A percentile compares a stretch with the other conserved stretches of the same genome.
Evolutionary conservation across 2,329 filamentous ascomycete genomes (phyloP).

Genomic region (Alternaria postmessia): DNA sequence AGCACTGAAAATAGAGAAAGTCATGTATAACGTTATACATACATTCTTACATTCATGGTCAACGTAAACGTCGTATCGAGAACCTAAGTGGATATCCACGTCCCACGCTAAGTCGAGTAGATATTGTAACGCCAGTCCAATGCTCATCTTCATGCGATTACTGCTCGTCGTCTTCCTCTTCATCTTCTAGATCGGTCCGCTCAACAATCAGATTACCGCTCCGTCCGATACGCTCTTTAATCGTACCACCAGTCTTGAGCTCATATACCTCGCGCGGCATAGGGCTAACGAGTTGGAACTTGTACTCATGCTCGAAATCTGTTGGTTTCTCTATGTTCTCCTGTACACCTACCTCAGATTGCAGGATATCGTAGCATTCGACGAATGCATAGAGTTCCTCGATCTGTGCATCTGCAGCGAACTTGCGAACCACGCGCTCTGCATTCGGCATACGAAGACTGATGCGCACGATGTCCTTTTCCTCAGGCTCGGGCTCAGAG

Average conservation of each 20-base stretch:
- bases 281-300: constrained; percentile 84
- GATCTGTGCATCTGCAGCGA: constrained; percentile 72
- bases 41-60: background rate
- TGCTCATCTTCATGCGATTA: constrained; percentile 1
- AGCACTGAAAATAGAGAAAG: background rate
- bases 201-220: constrained; percentile 93
- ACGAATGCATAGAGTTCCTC: constrained; percentile 97
- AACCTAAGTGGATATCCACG: background rate
- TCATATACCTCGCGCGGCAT: constrained; percentile 86
- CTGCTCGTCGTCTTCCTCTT: constrained; percentile 55
- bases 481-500: constrained; percentile 70
- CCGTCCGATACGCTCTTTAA: constrained; percentile 77
- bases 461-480: constrained; percentile 76
- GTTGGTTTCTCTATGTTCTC: constrained; percentile 61
- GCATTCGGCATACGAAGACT: constrained; percentile 69
- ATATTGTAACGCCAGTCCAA: background rate
- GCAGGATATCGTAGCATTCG: constrained; percentile 80
- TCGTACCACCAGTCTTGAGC: constrained; percentile 69
- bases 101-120: constrained; percentile 11
- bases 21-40: background rate
- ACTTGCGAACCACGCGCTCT: constrained; percentile 79
- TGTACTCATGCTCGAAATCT: constrained; percentile 80
- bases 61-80: constrained; percentile 1
- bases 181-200: constrained; percentile 65
- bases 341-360: constrained; percentile 51